Evolutionary conservation across 768 basidiomycete species (phyloP).

Genomic region (Tulasnella sp.): DNA sequence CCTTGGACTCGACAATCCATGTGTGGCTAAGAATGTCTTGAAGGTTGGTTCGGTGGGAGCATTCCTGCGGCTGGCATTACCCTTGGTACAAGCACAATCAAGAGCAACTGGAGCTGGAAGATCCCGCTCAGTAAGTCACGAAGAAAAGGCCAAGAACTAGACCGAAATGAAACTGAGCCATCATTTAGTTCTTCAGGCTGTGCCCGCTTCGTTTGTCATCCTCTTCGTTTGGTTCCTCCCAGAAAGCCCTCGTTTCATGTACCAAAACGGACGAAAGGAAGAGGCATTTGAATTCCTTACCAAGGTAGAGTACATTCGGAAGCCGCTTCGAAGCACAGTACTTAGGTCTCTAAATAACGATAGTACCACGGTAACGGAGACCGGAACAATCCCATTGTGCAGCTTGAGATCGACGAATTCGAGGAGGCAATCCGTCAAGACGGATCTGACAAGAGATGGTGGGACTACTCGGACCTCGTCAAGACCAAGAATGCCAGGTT

Average conservation of each 20-base stretch:
- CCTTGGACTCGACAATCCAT: background rate
- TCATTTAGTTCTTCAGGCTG: slow-evolving; percentile 27
- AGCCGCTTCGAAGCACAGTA: background rate
- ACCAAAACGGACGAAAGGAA: slow-evolving; percentile 30
- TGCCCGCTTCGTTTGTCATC: slow-evolving; percentile 2
- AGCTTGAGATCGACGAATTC: slow-evolving; percentile 32
- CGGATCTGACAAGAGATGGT: slow-evolving; percentile 36
- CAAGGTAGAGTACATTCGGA: slow-evolving; percentile 7
- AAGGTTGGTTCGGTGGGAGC: slow-evolving; percentile 25
- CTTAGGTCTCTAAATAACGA: background rate
- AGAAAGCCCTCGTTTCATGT: slow-evolving; percentile 30
- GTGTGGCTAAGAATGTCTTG: background rate
- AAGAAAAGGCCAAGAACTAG: background rate
- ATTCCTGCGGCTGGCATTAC: slow-evolving; percentile 27
- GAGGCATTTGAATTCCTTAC: slow-evolving; percentile 31
- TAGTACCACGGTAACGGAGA: slow-evolving; percentile 31
- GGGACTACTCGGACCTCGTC: slow-evolving; percentile 32
- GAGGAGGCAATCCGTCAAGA: slow-evolving; percentile 30
- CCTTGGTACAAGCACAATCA: slow-evolving; percentile 11
- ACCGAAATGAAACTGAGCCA: background rate
- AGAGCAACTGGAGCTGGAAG: slow-evolving; percentile 26
- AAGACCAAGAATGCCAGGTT: slow-evolving; percentile 20
- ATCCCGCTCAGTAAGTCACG: slow-evolving; percentile 20
- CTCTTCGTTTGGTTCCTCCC: slow-evolving; percentile 16
- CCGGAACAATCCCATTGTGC: slow-evolving; percentile 30